Evolutionary conservation across 352 stramenopile species (phyloP).

Genomic region (Thraustochytrium sp.): DNA sequence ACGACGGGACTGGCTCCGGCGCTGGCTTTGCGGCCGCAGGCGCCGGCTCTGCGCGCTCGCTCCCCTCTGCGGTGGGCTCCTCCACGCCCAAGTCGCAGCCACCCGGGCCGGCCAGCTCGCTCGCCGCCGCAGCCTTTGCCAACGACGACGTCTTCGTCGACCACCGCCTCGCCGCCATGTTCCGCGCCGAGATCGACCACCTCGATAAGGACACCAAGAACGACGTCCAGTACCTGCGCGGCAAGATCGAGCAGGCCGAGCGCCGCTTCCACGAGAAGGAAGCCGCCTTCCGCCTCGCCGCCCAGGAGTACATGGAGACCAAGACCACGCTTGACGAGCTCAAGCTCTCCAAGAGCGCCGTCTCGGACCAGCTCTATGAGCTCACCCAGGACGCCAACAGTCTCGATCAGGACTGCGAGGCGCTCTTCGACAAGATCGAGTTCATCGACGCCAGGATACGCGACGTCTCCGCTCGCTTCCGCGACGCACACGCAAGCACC

Average conservation of each 20-base stretch:
- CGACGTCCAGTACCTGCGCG: constrained; percentile 25
- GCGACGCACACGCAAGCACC: background rate
- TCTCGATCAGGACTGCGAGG: constrained; percentile 22
- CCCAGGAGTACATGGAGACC: constrained; percentile 31
- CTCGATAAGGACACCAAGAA: constrained; percentile 32
- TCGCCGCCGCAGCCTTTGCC: background rate
- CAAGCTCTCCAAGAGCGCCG: background rate
- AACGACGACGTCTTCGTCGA: constrained; percentile 38
- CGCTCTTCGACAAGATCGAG: constrained; percentile 22
- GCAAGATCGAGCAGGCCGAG: constrained; percentile 29
- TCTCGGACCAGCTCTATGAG: constrained; percentile 7
- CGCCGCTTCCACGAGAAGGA: constrained; percentile 8
- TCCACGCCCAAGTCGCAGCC: background rate
- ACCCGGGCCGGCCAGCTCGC: background rate
- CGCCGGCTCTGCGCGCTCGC: no score
- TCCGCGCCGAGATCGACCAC: constrained; percentile 32
- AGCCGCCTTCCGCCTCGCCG: background rate
- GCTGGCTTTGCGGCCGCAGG: background rate
- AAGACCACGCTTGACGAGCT: constrained; percentile 2
- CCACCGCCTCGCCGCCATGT: constrained; percentile 18
- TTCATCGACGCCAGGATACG: constrained; percentile 30
- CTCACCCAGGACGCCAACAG: background rate
- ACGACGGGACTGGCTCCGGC: background rate
- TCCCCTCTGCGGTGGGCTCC: no score
- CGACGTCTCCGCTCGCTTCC: background rate